Evolutionary conservation across 169 alveolate genomes (phyloP).

Genomic region (Plasmodium relictum): DNA sequence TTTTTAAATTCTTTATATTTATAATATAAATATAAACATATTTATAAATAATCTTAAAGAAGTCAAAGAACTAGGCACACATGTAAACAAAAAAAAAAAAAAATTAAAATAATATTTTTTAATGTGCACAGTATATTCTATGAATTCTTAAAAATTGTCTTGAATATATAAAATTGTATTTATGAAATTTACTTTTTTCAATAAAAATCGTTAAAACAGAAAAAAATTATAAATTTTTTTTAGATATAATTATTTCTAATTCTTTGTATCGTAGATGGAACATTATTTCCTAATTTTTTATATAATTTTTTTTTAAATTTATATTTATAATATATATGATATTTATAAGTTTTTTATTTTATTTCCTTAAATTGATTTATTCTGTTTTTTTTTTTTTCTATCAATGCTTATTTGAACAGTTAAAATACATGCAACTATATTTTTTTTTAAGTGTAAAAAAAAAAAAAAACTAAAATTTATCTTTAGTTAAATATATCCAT

Average conservation of each 20-base stretch:
- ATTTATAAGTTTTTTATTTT: background rate
- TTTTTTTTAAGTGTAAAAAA: background rate
- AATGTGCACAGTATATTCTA: background rate
- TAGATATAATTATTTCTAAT: conserved; percentile 14
- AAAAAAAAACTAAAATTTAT: background rate
- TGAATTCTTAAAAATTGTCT: conserved; percentile 5
- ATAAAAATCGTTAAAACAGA: background rate
- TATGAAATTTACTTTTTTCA: background rate
- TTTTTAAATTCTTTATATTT: too few relatives aligned
- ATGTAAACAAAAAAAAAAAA: background rate
- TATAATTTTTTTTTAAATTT: background rate
- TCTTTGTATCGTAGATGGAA: background rate
- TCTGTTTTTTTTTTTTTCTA: background rate
- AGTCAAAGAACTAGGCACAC: background rate
- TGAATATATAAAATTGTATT: background rate
- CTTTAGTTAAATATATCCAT: background rate
- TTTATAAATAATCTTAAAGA: background rate
- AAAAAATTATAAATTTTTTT: background rate
- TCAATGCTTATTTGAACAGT: background rate
- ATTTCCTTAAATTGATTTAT: background rate
- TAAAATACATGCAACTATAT: background rate
- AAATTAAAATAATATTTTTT: background rate
- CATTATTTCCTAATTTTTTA: background rate
- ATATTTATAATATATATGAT: background rate
- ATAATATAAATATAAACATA: background rate